Base-by-base conservation (phyloP, 768 basidiomycete genomes). In the Lyophyllum atratum region DNA sequence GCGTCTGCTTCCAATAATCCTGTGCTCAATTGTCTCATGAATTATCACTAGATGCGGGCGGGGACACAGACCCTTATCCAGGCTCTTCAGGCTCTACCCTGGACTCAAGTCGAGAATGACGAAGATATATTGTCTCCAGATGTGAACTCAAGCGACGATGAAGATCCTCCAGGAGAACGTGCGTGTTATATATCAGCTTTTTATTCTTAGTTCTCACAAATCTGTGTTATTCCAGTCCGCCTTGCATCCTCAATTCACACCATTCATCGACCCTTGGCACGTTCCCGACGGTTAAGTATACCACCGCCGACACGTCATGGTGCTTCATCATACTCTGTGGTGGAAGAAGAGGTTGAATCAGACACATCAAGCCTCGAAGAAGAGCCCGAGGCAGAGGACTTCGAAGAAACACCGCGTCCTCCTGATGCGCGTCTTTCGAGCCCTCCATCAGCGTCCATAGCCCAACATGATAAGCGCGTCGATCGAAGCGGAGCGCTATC, bases 11-110 rank as follows among this genome's bases (percentile, higher is more conserved):
- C 60, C 40, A 42, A 56, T 52, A 31, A 52, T 52, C 54, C 34
- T 54, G 39, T 43, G 42, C 54, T 46, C 58, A 55, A 59, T 52
- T 37, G 48, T 56, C 56, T 57, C 63, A 55, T 51, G 55, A 21
- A 17, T 33, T 24, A 45, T 6, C 33, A 60, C 34, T 66, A 94
- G 92, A 89, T 94, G 85, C 87, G 90, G 39, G 84, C 86, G 24
- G 92, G 92, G 15, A 94, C 92, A 2, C 93, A 94, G 68, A 90
- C 92, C 2, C 83, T 94, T 49, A 93, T 94, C 37, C 92, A 93
- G 73, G 92, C 90, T 3, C 77, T 94, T 14, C 92, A 93, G 65
- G 92, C 91, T 1, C 77, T 93, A 40, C 93, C 92, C 19, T 90
- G 87, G 88, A 79, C 81, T 31, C 85, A 86, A 57, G 78, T 81